Percentiles rank a stretch among this genome's conserved stretches.
Evolutionary conservation across 805 yeast species (phyloP).

Genomic region (Ascoidea asiatica): DNA sequence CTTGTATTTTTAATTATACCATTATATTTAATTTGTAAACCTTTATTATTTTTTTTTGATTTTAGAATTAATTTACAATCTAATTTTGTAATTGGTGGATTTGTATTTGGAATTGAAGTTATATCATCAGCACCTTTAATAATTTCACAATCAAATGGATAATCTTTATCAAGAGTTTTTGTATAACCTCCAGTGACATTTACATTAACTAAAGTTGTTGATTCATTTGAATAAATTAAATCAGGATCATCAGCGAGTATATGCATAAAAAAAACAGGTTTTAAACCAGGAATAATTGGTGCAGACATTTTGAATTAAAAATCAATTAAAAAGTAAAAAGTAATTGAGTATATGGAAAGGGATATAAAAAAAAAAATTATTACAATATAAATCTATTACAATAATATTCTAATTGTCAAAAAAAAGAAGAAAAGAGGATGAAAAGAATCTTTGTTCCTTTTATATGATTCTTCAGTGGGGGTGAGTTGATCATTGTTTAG

Average conservation of each 20-base stretch:
- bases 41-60: constrained; percentile 26
- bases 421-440: no score
- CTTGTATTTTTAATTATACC: constrained; percentile 33
- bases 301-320: neutral
- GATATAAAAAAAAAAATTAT: no score
- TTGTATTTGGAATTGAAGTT: constrained; percentile 18
- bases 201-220: constrained; percentile 11
- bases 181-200: constrained; percentile 21
- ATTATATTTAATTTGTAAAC: constrained; percentile 28
- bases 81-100: constrained; percentile 13
- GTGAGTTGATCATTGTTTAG: no score
- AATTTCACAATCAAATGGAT: constrained; percentile 25
- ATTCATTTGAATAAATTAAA: neutral
- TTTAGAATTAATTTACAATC: constrained; percentile 38
- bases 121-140: constrained; percentile 35
- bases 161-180: constrained; percentile 21
- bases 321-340: neutral
- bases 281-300: neutral
- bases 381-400: no score
- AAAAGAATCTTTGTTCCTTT: no score
- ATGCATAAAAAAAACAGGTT: neutral
- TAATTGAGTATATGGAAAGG: neutral
- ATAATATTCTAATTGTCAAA: no score
- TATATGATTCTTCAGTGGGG: no score
- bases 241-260: neutral